phyloP scores from a whole-genome alignment of 805 yeast genomes.

The Lipomyces anomalus region DNA sequence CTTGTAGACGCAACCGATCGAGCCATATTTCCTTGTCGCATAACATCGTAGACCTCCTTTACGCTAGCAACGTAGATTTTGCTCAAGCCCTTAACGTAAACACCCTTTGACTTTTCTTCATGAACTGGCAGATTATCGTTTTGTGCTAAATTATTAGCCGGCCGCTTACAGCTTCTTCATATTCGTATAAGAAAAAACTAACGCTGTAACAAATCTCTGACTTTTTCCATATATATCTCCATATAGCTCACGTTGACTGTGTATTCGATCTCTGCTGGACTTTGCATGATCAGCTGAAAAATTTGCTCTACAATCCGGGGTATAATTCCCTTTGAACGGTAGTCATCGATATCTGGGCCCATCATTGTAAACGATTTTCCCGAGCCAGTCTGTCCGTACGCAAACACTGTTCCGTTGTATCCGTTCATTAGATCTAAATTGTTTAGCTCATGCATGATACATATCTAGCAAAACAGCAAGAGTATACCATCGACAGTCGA shows the following conservation, averaged over 20 bases:
- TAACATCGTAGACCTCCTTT: conserved; percentile 51
- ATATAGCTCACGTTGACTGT: conserved; percentile 64
- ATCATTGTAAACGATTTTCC: conserved; percentile 76
- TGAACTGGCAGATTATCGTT: conserved; percentile 46
- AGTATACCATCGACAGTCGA: conserved; percentile 49
- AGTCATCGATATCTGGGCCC: conserved; percentile 45
- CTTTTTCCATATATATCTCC: conserved; percentile 77
- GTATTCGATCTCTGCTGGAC: conserved; percentile 51
- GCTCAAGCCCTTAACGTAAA: conserved; percentile 65
- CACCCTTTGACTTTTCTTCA: conserved; percentile 59
- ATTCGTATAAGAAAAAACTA: conserved; percentile 2
- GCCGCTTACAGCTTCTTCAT: neutral
- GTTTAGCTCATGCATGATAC: neutral
- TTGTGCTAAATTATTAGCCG: conserved; percentile 10
- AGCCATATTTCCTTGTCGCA: conserved; percentile 52
- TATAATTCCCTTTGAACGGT: conserved; percentile 54
- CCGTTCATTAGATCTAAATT: conserved; percentile 58
- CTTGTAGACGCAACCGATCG: conserved; percentile 58
- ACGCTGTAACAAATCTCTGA: conserved; percentile 61
- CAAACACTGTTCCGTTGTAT: conserved; percentile 67
- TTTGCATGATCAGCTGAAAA: conserved; percentile 47
- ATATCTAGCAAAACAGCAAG: neutral
- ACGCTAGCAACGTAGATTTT: conserved; percentile 54
- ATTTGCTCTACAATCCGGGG: conserved; percentile 66
- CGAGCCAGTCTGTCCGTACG: conserved; percentile 76